Evolutionary conservation across 2,329 filamentous ascomycete species (phyloP).

Genomic region (Didymella pomorum): DNA sequence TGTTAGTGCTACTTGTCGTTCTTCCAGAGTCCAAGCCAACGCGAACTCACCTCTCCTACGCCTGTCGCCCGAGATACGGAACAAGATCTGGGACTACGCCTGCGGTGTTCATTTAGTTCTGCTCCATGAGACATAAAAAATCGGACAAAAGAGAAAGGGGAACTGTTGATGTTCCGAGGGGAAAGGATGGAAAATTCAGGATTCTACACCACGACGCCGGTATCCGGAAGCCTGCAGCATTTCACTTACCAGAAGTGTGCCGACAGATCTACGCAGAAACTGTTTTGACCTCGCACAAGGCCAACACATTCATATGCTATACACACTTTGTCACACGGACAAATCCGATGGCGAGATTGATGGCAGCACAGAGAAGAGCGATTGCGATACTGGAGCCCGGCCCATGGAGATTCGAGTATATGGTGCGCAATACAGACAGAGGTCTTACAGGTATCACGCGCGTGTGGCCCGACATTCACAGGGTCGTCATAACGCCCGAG

Average conservation of each 20-base stretch:
- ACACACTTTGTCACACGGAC: no score
- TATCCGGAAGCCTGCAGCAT: neutral
- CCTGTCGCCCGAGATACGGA: neutral
- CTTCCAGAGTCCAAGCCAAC: neutral
- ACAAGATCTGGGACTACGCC: neutral
- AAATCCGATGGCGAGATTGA: neutral
- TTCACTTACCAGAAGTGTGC: constrained; percentile 2
- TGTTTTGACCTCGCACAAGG: neutral
- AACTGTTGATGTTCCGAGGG: neutral
- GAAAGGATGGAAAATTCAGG: neutral
- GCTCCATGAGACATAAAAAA: neutral
- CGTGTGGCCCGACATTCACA: neutral
- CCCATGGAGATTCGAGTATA: no score
- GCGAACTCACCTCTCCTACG: neutral
- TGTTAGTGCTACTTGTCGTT: neutral
- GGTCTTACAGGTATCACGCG: neutral
- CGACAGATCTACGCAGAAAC: constrained; percentile 19
- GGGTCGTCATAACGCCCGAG: neutral
- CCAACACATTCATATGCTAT: neutral
- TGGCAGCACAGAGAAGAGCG: neutral
- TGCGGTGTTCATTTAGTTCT: neutral
- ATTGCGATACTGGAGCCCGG: neutral
- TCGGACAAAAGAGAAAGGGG: neutral
- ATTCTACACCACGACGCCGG: neutral
- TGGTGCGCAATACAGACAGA: neutral